Conservation (phyloP, 306 rosid species). For the Dalbergia oliveri region DNA sequence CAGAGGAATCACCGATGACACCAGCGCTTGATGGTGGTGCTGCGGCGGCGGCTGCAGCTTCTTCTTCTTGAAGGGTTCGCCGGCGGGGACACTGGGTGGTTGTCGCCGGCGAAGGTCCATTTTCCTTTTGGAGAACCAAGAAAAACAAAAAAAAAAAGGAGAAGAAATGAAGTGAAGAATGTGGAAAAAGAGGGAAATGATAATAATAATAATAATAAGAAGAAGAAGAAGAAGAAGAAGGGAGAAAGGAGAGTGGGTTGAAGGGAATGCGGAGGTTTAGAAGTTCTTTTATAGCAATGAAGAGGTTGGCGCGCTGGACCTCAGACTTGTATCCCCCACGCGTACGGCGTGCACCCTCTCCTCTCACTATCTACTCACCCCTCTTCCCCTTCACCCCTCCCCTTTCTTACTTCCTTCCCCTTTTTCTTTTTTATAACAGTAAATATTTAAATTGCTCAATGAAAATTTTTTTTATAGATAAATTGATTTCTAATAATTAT, state of each 20-base stretch:
- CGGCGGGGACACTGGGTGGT: slow-evolving; percentile 19
- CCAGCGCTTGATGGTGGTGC: not conserved
- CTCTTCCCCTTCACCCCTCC: too few species aligned
- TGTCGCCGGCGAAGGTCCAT: slow-evolving; percentile 78
- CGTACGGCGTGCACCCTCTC: too few species aligned
- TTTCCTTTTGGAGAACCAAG: not conserved
- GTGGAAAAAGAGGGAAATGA: too few species aligned
- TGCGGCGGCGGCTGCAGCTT: slow-evolving; percentile 40
- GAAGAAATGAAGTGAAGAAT: not conserved
- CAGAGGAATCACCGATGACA: slow-evolving; percentile 50
- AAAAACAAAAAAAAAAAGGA: not conserved
- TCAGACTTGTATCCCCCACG: too few species aligned
- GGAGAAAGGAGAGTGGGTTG: not conserved
- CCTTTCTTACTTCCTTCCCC: too few species aligned
- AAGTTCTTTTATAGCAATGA: slow-evolving; percentile 10
- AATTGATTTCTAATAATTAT: too few species aligned
- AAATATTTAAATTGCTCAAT: too few species aligned
- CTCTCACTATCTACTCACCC: too few species aligned
- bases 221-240: not conserved
- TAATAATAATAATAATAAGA: too few species aligned
- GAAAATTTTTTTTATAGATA: too few species aligned
- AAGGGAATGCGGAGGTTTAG: not conserved
- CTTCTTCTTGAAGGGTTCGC: slow-evolving; percentile 27
- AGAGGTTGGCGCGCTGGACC: slow-evolving; percentile 20
- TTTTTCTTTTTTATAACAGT: too few species aligned